Base-by-base conservation (phyloP, 2,329 filamentous ascomycete genomes). In the Ophiosphaerella narmari region DNA sequence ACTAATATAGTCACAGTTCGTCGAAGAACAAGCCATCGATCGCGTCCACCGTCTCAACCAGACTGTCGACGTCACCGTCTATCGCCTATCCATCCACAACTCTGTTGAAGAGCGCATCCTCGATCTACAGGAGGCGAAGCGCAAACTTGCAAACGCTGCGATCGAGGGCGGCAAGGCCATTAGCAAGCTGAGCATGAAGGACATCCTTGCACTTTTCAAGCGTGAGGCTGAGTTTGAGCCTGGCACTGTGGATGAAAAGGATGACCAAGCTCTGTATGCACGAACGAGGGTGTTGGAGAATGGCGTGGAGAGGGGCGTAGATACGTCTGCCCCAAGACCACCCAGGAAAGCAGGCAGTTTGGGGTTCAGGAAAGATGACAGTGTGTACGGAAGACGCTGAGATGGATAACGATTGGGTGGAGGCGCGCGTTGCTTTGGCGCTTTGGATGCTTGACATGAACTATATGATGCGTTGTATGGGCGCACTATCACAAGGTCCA, bases 1-100 rank as follows among this genome's bases (percentile, higher is more conserved):
- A 36, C 65, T 68, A 55, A 66, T 46, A 26, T 2, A 7, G 14
- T 14, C 2, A 8, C 55, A 90, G 83, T 99, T 99, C 68, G 91
- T 99, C 31, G 94, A 99, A 78, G 94, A 99, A 73, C 94, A 99
- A 79, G 94, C 94, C 41, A 99, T 99, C 62, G 94, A 99, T 74
- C 91, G 94, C 46, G 94, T 99, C 23, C 94, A 99, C 71, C 91
- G 94, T n/a, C 87, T 99, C 45, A 97, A 96, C 35, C 94, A 99
- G 75, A 97, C 91, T 1, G 82, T 93, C 35, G 92, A 97, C 68
- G 94, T 99, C 31, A 85, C 93, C 48, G 91, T 99, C 56, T 99
- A 96, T 80, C 95, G 94, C 66, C 84, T 99, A 64, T 96, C 91
- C 2, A 87, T 99, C 54, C 84, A 85, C 59, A 82, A 88, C 59